These are phyloP conservation scores for Diaporthe sp. DNA, from an alignment of 2,329 filamentous ascomycete species.

Conservation along the genomic window DNA sequence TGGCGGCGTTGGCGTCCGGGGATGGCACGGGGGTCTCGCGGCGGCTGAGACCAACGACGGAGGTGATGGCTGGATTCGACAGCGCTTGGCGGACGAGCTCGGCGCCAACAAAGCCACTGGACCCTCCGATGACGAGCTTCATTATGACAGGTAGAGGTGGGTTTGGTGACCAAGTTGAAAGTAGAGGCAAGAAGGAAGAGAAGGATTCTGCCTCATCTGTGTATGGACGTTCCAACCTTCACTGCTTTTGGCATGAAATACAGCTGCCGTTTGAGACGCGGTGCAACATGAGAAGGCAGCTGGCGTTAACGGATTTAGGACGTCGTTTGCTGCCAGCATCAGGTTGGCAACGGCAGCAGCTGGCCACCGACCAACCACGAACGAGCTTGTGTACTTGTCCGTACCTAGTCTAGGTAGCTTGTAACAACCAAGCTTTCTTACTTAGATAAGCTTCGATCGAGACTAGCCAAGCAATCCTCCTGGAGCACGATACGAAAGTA, in stretches of 20 bases:
- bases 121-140: conserved; percentile 60
- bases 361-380: background rate
- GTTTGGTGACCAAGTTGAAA: background rate
- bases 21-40: conserved; percentile 48
- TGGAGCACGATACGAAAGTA: background rate
- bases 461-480: background rate
- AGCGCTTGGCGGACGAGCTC: conserved; percentile 61
- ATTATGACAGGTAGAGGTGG: conserved; percentile 47
- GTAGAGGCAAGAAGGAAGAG: background rate
- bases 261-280: background rate
- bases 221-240: background rate
- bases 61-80: conserved; percentile 52
- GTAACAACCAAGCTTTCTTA: background rate
- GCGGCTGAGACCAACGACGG: conserved; percentile 59
- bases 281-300: background rate
- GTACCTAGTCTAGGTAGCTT: background rate
- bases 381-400: background rate
- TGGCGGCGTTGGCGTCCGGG: conserved; percentile 44
- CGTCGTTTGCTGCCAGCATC: background rate
- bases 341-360: background rate
- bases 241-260: background rate
- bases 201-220: background rate
- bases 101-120: conserved; percentile 58
- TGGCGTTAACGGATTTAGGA: background rate
- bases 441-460: background rate